phyloP scores from a whole-genome alignment of 257 asterid genomes.

The Coffea eugenioides region DNA sequence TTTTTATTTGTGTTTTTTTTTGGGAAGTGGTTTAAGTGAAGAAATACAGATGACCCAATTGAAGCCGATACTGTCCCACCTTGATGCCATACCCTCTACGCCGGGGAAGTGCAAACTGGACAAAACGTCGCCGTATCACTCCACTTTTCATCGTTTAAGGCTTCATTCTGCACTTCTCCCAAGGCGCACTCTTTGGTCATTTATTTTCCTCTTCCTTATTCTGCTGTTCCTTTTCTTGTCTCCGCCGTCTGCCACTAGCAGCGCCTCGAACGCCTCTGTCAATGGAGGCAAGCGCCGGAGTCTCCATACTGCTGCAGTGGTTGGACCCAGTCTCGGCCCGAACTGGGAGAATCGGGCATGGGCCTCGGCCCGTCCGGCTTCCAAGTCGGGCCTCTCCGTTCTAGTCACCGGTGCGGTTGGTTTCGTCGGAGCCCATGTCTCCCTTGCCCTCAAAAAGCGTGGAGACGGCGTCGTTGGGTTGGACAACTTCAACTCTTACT shows the following conservation, averaged over 20 bases:
- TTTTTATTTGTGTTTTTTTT: not conserved
- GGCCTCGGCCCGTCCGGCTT: conserved; percentile 57
- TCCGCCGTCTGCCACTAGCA: conserved; percentile 14
- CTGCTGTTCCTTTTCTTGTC: conserved; percentile 48
- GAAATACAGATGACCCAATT: conserved; percentile 44
- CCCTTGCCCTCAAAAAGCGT: conserved; percentile 52
- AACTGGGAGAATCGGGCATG: conserved; percentile 59
- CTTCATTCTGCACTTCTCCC: conserved; percentile 45
- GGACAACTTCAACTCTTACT: conserved; percentile 70
- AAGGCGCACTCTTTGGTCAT: conserved; percentile 65
- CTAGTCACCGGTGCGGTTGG: conserved; percentile 89
- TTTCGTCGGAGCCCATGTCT: conserved; percentile 70
- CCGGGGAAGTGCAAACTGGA: conserved; percentile 61
- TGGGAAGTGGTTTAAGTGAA: not conserved
- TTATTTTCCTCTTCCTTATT: conserved; percentile 42
- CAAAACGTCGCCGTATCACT: conserved; percentile 38
- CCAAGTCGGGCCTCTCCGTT: conserved; percentile 47
- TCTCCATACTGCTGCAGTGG: conserved; percentile 9
- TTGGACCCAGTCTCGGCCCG: conserved; percentile 18
- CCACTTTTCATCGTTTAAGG: conserved; percentile 55
- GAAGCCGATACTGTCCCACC: conserved; percentile 61
- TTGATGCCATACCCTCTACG: conserved; percentile 62
- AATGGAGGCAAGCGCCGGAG: conserved; percentile 29
- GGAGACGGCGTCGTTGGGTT: conserved; percentile 86
- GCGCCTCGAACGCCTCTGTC: conserved; percentile 3